Evolutionary conservation across 148 eudicot species (phyloP), one percentile per base, ranked within the genome.

Genomic region (Silene conica): DNA sequence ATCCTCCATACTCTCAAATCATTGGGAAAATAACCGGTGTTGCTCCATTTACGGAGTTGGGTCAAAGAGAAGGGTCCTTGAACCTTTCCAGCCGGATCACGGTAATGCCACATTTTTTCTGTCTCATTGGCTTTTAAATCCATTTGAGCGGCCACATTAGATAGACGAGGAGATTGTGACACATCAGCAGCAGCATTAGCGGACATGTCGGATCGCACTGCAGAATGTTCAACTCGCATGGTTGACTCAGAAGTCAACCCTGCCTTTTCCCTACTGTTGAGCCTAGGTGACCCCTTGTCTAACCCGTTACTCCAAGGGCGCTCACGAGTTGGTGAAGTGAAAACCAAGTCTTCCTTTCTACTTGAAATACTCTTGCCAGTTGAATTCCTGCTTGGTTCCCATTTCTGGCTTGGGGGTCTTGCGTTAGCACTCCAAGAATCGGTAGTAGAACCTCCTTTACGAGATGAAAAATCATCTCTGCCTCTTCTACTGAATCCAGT

Each of bases 31-130:
- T 88, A 95, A 54, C 99, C 97, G 10, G 82, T 90, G 71, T 83
- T 92, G 69, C 80, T 95, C 99, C 99, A 95, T 83, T 92, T 95
- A 50, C 96, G 89, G 69, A 95, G 82, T 86, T 92, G 97, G 5
- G 83, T 78, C 79, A 95, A 78, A 20, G 97, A 90, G 81, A 95
- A 95, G 55, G 99, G 99, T 25, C 99, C 99, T 89, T 95, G 99
- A 58, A 84, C 82, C 84, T 95, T 95, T 75, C 88, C 91, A 56
- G 90, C 69, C 6, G 99, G 99, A 80, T 95, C 99, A 75, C 87
- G 73, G 74, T 95, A 95, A 80, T 89, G 86, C 99, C 99, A 95
- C 16, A 81, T 74, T 38, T 90, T 95, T 71, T 95, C 97, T 12
- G 89, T 64, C 71, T 90, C 96, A 25, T 70, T 85, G 55, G 85